Percentiles rank a stretch among this genome's conserved stretches.
These are phyloP conservation scores for Eragrostis tef DNA, from an alignment of 202 grass and related monocot species.

Conservation along the genomic window DNA sequence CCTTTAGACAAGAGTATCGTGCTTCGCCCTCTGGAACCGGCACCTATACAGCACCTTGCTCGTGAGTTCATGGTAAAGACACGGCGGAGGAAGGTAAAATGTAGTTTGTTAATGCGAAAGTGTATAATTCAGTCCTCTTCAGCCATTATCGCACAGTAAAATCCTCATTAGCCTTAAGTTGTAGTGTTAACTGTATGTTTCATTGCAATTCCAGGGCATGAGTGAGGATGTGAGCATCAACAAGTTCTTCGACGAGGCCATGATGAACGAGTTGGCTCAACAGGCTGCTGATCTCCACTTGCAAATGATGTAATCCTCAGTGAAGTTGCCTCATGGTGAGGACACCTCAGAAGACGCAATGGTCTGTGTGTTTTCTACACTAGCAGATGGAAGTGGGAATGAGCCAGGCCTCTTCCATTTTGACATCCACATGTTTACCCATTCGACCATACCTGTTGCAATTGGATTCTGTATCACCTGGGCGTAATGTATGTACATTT, in stretches of 20 bases:
- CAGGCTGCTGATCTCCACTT: slow-evolving; percentile 86
- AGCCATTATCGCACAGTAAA: background rate
- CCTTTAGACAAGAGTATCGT: slow-evolving; percentile 93
- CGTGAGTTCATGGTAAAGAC: slow-evolving; percentile 99
- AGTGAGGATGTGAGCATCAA: slow-evolving; percentile 99
- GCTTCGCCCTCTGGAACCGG: slow-evolving; percentile 86
- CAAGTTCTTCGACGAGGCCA: slow-evolving; percentile 98
- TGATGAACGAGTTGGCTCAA: slow-evolving; percentile 93
- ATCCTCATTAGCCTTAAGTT: slow-evolving; percentile 12
- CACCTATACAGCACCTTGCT: slow-evolving; percentile 88
- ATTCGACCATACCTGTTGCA: background rate
- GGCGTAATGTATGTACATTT: slow-evolving; percentile 44
- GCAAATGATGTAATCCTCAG: slow-evolving; percentile 72
- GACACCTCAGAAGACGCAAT: background rate
- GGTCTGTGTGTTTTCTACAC: background rate
- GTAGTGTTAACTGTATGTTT: slow-evolving; percentile 28
- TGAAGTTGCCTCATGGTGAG: background rate
- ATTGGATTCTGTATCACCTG: background rate
- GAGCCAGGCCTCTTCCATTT: background rate
- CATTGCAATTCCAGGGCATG: slow-evolving; percentile 71
- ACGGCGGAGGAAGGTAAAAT: slow-evolving; percentile 82
- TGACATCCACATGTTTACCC: background rate
- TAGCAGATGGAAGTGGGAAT: slow-evolving; percentile 2
- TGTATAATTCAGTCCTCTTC: background rate
- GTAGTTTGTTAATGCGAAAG: slow-evolving; percentile 28